phyloP scores from a whole-genome alignment of 768 basidiomycete genomes.

The Pleurotus sapidus region DNA sequence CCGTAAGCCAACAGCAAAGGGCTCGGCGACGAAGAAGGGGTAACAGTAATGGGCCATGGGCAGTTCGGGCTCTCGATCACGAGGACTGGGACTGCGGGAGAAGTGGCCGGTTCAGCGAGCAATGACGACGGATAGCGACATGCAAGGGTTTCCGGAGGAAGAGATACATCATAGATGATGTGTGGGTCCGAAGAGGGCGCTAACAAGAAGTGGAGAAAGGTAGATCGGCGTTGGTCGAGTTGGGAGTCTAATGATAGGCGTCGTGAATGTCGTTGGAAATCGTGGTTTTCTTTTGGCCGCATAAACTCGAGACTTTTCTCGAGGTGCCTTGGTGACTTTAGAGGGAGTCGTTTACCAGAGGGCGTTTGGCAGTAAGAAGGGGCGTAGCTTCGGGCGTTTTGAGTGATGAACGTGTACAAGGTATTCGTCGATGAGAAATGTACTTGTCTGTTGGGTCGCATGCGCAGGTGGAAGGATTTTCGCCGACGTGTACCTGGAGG shows the following conservation, averaged over 20 bases:
- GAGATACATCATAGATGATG: conserved; percentile 4
- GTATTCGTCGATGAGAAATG: conserved; percentile 4
- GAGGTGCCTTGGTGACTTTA: not conserved
- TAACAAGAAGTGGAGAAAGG: conserved; percentile 2
- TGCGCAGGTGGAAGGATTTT: not conserved
- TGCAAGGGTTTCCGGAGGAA: conserved; percentile 1
- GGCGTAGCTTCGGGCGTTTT: conserved; percentile 3
- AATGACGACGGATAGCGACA: not conserved
- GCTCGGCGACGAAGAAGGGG: conserved; percentile 1
- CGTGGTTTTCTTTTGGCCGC: not conserved
- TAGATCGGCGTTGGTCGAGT: not conserved
- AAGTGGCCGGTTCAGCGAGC: conserved; percentile 3
- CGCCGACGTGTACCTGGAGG: not conserved
- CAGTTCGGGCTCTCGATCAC: conserved; percentile 1
- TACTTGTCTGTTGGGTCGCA: conserved; percentile 7
- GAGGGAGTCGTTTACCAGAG: not conserved
- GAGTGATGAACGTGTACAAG: not conserved
- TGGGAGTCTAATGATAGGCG: conserved; percentile 6
- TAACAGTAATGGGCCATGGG: conserved; percentile 5
- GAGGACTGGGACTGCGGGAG: not conserved
- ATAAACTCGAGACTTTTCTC: not conserved
- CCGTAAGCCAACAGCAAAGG: not conserved
- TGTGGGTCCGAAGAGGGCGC: not conserved
- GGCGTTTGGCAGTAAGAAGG: not conserved
- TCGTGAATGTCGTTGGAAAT: not conserved